These are phyloP conservation scores for Taphrina pruni DNA, from an alignment of 1,139 yeast genomes.

Conservation along the genomic window DNA sequence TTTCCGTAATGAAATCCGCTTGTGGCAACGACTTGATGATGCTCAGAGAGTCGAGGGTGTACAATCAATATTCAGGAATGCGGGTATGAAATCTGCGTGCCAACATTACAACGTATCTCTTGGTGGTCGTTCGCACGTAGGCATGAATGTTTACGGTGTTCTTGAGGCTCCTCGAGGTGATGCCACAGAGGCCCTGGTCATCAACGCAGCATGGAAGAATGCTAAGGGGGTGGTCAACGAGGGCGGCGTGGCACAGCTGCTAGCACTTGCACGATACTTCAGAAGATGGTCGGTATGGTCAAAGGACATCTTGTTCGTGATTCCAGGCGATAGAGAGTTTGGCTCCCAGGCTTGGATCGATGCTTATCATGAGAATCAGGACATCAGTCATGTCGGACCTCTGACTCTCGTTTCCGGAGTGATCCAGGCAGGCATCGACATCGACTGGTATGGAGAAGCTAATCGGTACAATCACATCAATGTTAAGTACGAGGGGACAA, in stretches of 20 bases:
- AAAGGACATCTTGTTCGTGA: conserved; percentile 84
- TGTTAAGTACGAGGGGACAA: conserved; percentile 81
- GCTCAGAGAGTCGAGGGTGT: conserved; percentile 56
- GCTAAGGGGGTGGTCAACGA: conserved; percentile 64
- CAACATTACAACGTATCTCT: conserved; percentile 53
- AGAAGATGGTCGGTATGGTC: conserved; percentile 92
- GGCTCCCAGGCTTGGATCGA: conserved; percentile 89
- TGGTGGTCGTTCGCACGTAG: conserved; percentile 51
- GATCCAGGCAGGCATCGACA: conserved; percentile 85
- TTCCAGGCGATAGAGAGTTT: conserved; percentile 72
- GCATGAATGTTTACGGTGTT: conserved; percentile 75
- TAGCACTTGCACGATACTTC: conserved; percentile 79
- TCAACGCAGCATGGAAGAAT: conserved; percentile 86
- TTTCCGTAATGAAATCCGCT: conserved; percentile 47
- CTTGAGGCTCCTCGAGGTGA: conserved; percentile 95
- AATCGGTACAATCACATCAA: conserved; percentile 80
- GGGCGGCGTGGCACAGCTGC: conserved; percentile 78
- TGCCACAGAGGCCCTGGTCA: conserved; percentile 92
- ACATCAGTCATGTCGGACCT: conserved; percentile 49
- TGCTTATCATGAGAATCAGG: conserved; percentile 68
- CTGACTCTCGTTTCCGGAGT: conserved; percentile 93
- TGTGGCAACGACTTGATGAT: conserved; percentile 47
- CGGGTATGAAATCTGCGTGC: conserved; percentile 72
- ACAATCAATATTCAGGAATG: conserved; percentile 66
- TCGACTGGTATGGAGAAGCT: conserved; percentile 72